phyloP scores from a whole-genome alignment of 2,329 filamentous ascomycete species.

The Fusarium brachygibbosum region DNA sequence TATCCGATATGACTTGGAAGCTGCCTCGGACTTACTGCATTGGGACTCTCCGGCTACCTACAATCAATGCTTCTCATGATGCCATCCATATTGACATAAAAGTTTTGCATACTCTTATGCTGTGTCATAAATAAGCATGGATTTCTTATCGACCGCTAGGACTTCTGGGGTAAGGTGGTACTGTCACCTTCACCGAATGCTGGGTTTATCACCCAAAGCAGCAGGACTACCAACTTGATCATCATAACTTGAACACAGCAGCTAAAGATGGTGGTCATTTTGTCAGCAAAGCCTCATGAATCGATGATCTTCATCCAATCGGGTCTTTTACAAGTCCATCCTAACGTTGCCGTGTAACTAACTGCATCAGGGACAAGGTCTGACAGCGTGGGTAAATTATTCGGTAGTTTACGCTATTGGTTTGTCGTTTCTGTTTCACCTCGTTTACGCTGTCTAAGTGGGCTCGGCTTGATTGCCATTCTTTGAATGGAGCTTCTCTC shows the following conservation, averaged over 20 bases:
- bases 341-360: neutral
- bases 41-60: slow-evolving; percentile 17
- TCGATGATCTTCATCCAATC: neutral
- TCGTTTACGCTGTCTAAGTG: neutral
- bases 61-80: neutral
- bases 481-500: neutral
- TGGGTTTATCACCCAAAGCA: slow-evolving; percentile 7
- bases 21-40: slow-evolving; percentile 27
- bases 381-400: slow-evolving; percentile 33
- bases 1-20: neutral
- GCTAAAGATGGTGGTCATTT: slow-evolving; percentile 10
- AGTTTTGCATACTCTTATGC: neutral
- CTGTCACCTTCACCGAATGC: neutral
- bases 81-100: neutral
- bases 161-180: neutral
- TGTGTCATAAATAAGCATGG: neutral
- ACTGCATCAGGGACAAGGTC: neutral
- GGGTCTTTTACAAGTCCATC: neutral
- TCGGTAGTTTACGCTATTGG: slow-evolving; percentile 19
- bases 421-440: slow-evolving; percentile 1
- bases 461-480: slow-evolving; percentile 7
- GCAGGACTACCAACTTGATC: slow-evolving; percentile 7
- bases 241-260: slow-evolving; percentile 1
- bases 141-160: neutral
- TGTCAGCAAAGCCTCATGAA: slow-evolving; percentile 1